Base-by-base conservation (phyloP, 371 early-diverging fungal genomes). In the Apophysomyces variabilis region DNA sequence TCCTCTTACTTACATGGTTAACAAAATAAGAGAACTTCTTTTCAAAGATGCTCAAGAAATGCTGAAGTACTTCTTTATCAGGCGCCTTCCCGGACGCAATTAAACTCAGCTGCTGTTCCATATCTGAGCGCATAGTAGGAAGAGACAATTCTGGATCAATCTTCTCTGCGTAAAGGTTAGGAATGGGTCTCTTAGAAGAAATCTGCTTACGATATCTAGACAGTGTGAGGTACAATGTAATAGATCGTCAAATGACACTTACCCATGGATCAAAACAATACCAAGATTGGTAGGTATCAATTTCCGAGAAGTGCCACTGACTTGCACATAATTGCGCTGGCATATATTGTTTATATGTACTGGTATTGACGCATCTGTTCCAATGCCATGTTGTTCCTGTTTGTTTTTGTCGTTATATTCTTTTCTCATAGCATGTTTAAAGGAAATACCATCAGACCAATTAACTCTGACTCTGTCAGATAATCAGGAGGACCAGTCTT, bases 321-420 rank as follows among this genome's bases (percentile, higher is more conserved):
- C 84, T 59, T 73, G 74, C 0, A 85, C 86, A 76, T 92, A 92
- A 37, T 82, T 79, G 69, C 92, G 74, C 37, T 82, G 83, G 61
- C 85, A 85, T n/a, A 92, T 90, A 45, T 88, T 89, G 54, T 88
- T 84, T 58, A 92, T 92, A 63, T 92, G 92, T n/a, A 86, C 88
- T 43, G 90, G 88, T 46, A 92, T 92, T 5, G 90, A 88, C 6
- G 91, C 91, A 75, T 92, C 92, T 5, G 92, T 92, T n/a, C 92
- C 92, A 57, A 92, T 92, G 13, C 92, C 92, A 70, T 90, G 79
- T 59, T 86, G 87, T 70, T 92, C 92, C 90, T 67, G 46, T 80
- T 11, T 38, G 5, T 9, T 41, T 11, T 47, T 38, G 18, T 16
- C 12, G 57, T 63, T 32, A 41, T 38, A n/a, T 26, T 26, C 32